phyloP scores from a whole-genome alignment of 108 stramenopile genomes.

The Cylindrotheca closterium region DNA sequence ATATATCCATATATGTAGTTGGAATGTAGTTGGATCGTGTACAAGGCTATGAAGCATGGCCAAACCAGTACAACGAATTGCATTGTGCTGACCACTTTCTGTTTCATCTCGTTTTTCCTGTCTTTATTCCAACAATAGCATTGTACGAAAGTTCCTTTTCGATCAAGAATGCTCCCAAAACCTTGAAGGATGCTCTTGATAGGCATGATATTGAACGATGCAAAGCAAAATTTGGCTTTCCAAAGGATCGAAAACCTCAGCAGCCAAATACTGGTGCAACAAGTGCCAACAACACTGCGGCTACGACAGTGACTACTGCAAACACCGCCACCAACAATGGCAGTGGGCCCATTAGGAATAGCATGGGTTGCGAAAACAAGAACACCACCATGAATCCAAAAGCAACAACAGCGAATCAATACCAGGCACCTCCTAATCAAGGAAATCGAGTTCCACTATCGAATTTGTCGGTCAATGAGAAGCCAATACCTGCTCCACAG shows the following conservation, averaged over 20 bases:
- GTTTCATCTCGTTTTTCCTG: no score
- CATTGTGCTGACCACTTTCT: no score
- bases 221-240: slow-evolving; percentile 47
- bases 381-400: background rate
- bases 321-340: background rate
- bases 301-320: background rate
- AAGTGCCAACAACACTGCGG: background rate
- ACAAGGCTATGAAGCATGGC: no score
- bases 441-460: background rate
- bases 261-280: no score
- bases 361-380: background rate
- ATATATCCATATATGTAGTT: no score
- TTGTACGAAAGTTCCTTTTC: slow-evolving; percentile 66
- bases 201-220: slow-evolving; percentile 64
- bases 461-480: background rate
- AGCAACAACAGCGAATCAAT: no score
- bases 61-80: no score
- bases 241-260: background rate
- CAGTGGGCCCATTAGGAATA: background rate
- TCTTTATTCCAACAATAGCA: no score
- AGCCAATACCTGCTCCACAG: background rate
- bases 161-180: slow-evolving; percentile 65
- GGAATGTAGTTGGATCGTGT: no score
- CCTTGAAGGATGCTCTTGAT: slow-evolving; percentile 68
- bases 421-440: background rate